Conservation (phyloP, 345 rosid species). For the Trapa bicornis region DNA sequence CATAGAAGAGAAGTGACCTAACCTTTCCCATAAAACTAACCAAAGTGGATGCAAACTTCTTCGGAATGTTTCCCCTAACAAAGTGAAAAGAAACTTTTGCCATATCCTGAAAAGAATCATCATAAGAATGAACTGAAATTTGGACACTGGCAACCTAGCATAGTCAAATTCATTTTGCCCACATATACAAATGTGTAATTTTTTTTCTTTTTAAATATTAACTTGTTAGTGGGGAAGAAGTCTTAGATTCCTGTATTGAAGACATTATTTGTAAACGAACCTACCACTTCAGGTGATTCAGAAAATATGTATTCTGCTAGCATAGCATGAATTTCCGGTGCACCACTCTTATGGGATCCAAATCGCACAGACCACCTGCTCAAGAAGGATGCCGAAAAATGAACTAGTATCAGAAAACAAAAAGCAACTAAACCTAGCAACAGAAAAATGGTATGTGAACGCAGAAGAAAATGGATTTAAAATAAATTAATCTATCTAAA, state of each 20-base stretch:
- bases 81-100: slow-evolving; percentile 66
- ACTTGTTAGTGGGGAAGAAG: background rate
- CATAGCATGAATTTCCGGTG: slow-evolving; percentile 72
- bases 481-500: background rate
- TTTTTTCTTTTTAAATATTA: no score
- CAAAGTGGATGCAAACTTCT: slow-evolving; percentile 63
- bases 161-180: background rate
- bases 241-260: background rate
- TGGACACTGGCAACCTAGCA: background rate
- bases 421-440: background rate
- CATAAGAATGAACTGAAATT: background rate
- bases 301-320: slow-evolving; percentile 79
- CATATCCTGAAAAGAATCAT: slow-evolving; percentile 62
- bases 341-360: slow-evolving; percentile 56
- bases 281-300: slow-evolving; percentile 83
- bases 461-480: background rate
- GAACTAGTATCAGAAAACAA: background rate
- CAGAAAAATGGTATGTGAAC: background rate
- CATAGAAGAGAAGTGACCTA: slow-evolving; percentile 12
- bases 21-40: slow-evolving; percentile 86
- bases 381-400: slow-evolving; percentile 10
- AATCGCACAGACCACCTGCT: slow-evolving; percentile 86
- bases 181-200: background rate
- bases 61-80: slow-evolving; percentile 64
- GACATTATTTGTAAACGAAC: slow-evolving; percentile 13